These are phyloP conservation scores for Candida sp. DNA, from an alignment of 1,139 yeast species.

Conservation along the genomic window DNA sequence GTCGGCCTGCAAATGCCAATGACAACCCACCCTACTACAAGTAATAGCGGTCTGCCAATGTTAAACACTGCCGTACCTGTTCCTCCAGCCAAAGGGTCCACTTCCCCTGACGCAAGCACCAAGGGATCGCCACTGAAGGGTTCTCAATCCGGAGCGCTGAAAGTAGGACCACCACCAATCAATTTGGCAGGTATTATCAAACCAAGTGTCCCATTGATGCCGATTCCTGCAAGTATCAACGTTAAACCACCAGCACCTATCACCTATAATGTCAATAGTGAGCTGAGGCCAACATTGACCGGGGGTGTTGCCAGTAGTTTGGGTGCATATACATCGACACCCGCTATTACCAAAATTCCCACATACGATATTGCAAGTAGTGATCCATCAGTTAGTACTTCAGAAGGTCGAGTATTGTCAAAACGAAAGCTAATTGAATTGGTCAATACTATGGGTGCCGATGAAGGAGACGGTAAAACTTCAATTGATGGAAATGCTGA, in stretches of 20 bases:
- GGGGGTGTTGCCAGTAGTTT: conserved; percentile 77
- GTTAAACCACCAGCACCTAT: conserved; percentile 65
- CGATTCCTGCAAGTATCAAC: conserved; percentile 66
- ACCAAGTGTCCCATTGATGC: conserved; percentile 67
- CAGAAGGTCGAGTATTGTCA: conserved; percentile 69
- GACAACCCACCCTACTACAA: conserved; percentile 6
- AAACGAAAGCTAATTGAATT: conserved; percentile 87
- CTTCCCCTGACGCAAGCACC: conserved; percentile 4
- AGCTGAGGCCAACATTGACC: conserved; percentile 73
- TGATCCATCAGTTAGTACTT: conserved; percentile 30
- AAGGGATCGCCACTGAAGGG: conserved; percentile 8
- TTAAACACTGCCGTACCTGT: conserved; percentile 7
- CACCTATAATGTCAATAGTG: conserved; percentile 44
- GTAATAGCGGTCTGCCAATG: conserved; percentile 6
- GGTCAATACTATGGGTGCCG: conserved; percentile 77
- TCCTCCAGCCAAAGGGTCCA: conserved; percentile 4
- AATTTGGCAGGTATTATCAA: conserved; percentile 49
- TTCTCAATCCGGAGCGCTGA: conserved; percentile 8
- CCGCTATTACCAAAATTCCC: conserved; percentile 74
- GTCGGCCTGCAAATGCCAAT: conserved; percentile 6
- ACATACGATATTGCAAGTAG: conserved; percentile 68
- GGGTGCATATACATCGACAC: conserved; percentile 64
- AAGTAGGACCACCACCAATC: conserved; percentile 12
- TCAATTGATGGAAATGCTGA: conserved; percentile 95
- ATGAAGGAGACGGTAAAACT: conserved; percentile 87